phyloP scores from a whole-genome alignment of 1,284 basidiomycete species.

The Ustilago hordei region DNA sequence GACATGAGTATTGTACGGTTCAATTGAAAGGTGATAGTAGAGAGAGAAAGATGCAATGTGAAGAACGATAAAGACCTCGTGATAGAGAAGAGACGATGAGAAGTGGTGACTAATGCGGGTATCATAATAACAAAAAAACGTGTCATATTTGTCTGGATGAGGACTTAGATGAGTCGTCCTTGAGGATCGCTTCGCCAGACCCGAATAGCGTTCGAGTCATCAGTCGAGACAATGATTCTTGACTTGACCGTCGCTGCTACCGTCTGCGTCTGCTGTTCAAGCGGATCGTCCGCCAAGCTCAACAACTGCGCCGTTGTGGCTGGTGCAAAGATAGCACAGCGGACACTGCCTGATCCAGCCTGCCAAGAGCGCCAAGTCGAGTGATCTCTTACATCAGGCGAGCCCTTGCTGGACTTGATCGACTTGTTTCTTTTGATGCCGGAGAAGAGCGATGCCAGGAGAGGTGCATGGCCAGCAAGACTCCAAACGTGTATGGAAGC shows the following conservation, averaged over 20 bases:
- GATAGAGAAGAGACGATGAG: not conserved
- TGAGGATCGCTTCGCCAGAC: constrained; percentile 54
- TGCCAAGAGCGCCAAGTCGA: constrained; percentile 46
- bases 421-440: constrained; percentile 38
- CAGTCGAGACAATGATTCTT: constrained; percentile 57
- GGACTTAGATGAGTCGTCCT: constrained; percentile 16
- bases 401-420: constrained; percentile 6
- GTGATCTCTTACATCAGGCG: constrained; percentile 16
- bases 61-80: not conserved
- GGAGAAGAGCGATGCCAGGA: constrained; percentile 12
- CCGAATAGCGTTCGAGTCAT: constrained; percentile 44
- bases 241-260: not conserved
- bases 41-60: not conserved
- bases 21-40: not conserved
- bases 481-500: constrained; percentile 66
- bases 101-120: not conserved
- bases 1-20: too few species aligned
- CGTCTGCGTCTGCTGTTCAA: constrained; percentile 9
- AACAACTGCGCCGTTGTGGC: constrained; percentile 33
- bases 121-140: not conserved
- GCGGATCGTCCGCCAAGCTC: constrained; percentile 39
- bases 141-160: not conserved
- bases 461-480: constrained; percentile 21
- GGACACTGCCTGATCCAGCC: constrained; percentile 45
- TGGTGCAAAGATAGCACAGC: constrained; percentile 58